A percentile compares a stretch with the other conserved stretches of the same genome.
These are phyloP conservation scores for Yarrowia hollandica DNA, from an alignment of 805 yeast species.

Conservation along the genomic window DNA sequence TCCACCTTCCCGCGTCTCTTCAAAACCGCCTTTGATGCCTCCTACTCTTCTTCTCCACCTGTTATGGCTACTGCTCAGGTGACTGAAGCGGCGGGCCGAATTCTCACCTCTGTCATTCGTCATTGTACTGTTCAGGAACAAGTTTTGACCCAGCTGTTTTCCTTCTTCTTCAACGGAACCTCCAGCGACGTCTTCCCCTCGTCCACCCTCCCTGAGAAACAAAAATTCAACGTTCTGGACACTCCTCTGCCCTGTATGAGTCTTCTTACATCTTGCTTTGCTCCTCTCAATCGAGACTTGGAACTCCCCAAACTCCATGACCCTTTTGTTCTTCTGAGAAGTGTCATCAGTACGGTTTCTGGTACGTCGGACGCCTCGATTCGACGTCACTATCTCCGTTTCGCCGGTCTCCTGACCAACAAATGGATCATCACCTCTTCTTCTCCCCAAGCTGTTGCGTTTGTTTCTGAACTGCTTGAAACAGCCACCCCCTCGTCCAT, in stretches of 20 bases:
- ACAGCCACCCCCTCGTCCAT: background rate
- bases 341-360: slow-evolving; percentile 4
- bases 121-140: background rate
- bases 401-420: slow-evolving; percentile 57
- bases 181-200: background rate
- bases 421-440: slow-evolving; percentile 47
- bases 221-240: slow-evolving; percentile 13
- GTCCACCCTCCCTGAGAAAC: background rate
- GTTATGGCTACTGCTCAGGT: slow-evolving; percentile 5
- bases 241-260: slow-evolving; percentile 1
- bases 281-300: background rate
- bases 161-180: slow-evolving; percentile 12
- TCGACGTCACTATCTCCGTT: slow-evolving; percentile 58
- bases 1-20: slow-evolving; percentile 20
- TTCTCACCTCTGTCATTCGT: background rate
- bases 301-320: slow-evolving; percentile 2
- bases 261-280: background rate
- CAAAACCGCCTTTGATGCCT: background rate
- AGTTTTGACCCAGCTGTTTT: background rate
- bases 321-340: slow-evolving; percentile 6
- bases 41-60: background rate
- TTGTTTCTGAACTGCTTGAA: background rate
- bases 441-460: slow-evolving; percentile 33
- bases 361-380: slow-evolving; percentile 38
- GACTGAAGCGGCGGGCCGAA: slow-evolving; percentile 12